A percentile compares a stretch with the other conserved stretches of the same genome.
Conservation (phyloP, 805 yeast genomes). For the Ogataea wickerhamii region DNA sequence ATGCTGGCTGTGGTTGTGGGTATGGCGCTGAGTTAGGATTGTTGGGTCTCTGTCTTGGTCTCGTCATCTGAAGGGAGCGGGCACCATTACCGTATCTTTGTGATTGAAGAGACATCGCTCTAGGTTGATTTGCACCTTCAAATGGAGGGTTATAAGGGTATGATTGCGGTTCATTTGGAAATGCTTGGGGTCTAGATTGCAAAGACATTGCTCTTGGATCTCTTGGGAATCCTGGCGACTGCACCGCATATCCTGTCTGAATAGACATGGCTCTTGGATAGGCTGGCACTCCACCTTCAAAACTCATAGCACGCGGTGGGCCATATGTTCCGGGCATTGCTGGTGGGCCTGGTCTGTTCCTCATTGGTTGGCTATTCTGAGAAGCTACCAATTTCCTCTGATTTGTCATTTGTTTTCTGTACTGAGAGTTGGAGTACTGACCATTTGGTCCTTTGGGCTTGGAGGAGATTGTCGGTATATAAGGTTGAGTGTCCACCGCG, state of each 20-base stretch:
- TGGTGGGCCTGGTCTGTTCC: not conserved
- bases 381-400: conserved; percentile 55
- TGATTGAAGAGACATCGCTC: conserved; percentile 21
- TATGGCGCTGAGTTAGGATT: not conserved
- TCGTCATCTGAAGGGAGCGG: conserved; percentile 4
- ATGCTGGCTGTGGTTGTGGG: not conserved
- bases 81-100: conserved; percentile 8
- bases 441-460: conserved; percentile 26
- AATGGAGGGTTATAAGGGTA: not conserved
- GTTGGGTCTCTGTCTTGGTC: not conserved
- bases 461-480: conserved; percentile 63
- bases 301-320: conserved; percentile 36
- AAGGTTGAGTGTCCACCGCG: conserved; percentile 59
- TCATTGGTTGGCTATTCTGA: conserved; percentile 14
- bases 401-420: conserved; percentile 65
- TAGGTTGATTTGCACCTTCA: conserved; percentile 7
- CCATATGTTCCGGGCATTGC: conserved; percentile 24
- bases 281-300: conserved; percentile 17
- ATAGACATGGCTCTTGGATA: conserved; percentile 30
- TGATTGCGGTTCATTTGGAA: conserved; percentile 11
- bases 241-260: conserved; percentile 17
- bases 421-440: conserved; percentile 51
- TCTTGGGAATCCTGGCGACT: conserved; percentile 8
- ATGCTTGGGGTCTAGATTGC: conserved; percentile 27
- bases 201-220: conserved; percentile 48